Evolutionary conservation across 169 alveolate genomes (phyloP).

Genomic region (Plasmodium reichenowi): DNA sequence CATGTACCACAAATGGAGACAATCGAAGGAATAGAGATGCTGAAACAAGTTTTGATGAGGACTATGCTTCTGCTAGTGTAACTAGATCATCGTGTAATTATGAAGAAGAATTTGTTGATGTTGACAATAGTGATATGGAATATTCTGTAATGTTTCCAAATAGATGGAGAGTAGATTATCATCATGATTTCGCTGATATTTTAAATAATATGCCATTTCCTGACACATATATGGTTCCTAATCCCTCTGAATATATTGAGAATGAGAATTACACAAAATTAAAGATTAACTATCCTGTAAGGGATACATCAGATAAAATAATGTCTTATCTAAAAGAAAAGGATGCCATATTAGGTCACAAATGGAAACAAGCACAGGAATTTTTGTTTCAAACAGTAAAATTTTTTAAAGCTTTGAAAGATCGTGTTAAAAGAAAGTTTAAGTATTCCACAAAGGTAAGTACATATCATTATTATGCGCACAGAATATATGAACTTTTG

Average conservation of each 20-base stretch:
- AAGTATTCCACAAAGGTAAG: background rate
- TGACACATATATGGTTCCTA: constrained; percentile 11
- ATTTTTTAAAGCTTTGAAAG: background rate
- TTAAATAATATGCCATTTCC: background rate
- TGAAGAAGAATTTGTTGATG: background rate
- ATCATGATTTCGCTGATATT: constrained; percentile 1
- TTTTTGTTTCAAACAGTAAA: background rate
- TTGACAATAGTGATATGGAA: background rate
- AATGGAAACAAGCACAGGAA: constrained; percentile 4
- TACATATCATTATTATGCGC: constrained; percentile 14
- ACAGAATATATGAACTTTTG: constrained; percentile 1
- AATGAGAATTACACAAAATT: background rate
- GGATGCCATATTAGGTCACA: background rate
- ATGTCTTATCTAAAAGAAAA: background rate
- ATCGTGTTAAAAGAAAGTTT: background rate
- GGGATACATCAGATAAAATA: background rate
- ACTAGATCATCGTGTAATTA: too few species aligned
- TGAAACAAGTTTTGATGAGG: too few species aligned
- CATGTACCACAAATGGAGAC: too few species aligned
- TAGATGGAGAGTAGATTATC: background rate
- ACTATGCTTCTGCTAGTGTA: too few species aligned
- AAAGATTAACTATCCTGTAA: background rate
- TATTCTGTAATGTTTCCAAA: background rate
- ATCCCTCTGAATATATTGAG: constrained; percentile 14
- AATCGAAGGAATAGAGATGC: too few species aligned